Evolutionary conservation across 805 yeast genomes (phyloP).

Genomic region (Candida loeiensis): DNA sequence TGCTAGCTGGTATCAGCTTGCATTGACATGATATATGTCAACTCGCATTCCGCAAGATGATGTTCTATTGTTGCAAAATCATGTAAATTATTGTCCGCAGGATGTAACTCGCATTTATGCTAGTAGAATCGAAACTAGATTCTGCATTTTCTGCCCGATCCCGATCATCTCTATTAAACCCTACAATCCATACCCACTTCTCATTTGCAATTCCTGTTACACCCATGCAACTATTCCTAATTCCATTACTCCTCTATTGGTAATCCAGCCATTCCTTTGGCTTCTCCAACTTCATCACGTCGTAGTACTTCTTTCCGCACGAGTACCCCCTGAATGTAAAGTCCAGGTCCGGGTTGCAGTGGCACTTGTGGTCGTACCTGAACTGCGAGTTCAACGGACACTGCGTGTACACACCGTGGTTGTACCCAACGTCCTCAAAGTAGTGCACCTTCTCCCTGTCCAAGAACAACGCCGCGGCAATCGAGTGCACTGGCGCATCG

Average conservation of each 20-base stretch:
- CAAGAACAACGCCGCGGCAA: slow-evolving; percentile 78
- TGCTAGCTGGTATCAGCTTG: no score
- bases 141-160: no score
- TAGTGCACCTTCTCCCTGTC: slow-evolving; percentile 67
- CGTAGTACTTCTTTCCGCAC: slow-evolving; percentile 31
- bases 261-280: slow-evolving; percentile 16
- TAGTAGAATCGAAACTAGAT: no score
- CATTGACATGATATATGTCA: no score
- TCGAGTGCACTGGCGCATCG: slow-evolving; percentile 89
- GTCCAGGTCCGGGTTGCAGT: slow-evolving; percentile 68
- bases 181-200: no score
- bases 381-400: slow-evolving; percentile 68
- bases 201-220: no score
- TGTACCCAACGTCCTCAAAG: slow-evolving; percentile 83
- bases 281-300: slow-evolving; percentile 26
- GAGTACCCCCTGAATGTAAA: slow-evolving; percentile 58
- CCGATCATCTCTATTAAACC: no score
- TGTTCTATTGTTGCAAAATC: no score
- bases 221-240: neutral
- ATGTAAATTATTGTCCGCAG: no score
- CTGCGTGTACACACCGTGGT: slow-evolving; percentile 72
- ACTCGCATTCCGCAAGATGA: no score
- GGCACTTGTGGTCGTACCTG: slow-evolving; percentile 60
- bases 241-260: neutral
- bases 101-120: no score